A percentile compares a stretch with the other conserved stretches of the same genome.
Conservation (phyloP, 495 filamentous ascomycete species). For the Saxophila tyrrhenica region DNA sequence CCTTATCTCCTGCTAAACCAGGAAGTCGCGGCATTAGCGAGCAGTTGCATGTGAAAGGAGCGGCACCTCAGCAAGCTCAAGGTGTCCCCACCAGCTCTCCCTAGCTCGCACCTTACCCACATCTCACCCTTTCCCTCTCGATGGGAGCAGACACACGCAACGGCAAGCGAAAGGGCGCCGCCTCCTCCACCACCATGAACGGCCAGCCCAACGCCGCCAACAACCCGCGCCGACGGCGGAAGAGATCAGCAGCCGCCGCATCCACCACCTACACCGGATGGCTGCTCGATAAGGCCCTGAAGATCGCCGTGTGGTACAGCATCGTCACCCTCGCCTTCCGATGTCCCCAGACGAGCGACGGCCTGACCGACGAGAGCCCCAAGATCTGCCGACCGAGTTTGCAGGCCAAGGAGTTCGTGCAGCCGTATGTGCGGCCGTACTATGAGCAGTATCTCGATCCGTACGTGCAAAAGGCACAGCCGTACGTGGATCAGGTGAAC, state of each 20-base stretch:
- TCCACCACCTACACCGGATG: constrained; percentile 5
- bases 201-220: constrained; percentile 7
- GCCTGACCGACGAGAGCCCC: constrained; percentile 59
- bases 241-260: neutral
- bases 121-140: neutral
- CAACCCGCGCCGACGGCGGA: constrained; percentile 4
- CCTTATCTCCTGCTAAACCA: neutral
- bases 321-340: constrained; percentile 68
- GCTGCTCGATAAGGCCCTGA: constrained; percentile 13
- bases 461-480: constrained; percentile 63
- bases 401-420: constrained; percentile 50
- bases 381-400: constrained; percentile 78
- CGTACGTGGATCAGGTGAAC: constrained; percentile 61
- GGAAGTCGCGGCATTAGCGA: neutral
- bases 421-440: constrained; percentile 74
- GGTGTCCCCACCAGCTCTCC: neutral
- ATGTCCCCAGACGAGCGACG: constrained; percentile 61
- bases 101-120: neutral
- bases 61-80: neutral
- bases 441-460: constrained; percentile 74
- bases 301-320: constrained; percentile 68
- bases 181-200: constrained; percentile 5
- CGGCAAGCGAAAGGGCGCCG: constrained; percentile 4
- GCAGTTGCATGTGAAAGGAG: neutral
- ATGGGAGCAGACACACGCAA: neutral